Evolutionary conservation across 257 asterid species (phyloP).

Genomic region (Ocimum tenuiflorum): DNA sequence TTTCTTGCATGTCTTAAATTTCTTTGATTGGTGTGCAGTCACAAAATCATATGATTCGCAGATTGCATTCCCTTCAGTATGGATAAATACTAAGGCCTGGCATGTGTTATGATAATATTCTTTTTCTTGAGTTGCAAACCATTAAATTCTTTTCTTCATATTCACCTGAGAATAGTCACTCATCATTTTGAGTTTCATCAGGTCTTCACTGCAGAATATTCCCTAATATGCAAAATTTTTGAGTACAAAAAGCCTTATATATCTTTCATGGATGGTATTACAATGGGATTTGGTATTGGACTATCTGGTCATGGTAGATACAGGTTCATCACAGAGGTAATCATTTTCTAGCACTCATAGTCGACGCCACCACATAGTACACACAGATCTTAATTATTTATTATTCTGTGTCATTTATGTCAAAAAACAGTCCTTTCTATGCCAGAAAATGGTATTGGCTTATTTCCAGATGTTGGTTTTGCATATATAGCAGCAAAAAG

Average conservation of each 20-base stretch:
- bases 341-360: constrained; percentile 14
- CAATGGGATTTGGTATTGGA: constrained; percentile 98
- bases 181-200: constrained; percentile 23
- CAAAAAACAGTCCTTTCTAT: constrained; percentile 94
- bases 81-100: constrained; percentile 4
- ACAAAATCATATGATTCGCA: not conserved
- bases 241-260: constrained; percentile 90
- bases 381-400: constrained; percentile 8
- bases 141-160: no score
- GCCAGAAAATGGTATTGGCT: constrained; percentile 97
- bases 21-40: constrained; percentile 1
- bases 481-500: constrained; percentile 86
- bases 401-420: constrained; percentile 7
- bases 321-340: constrained; percentile 85
- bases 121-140: constrained; percentile 7
- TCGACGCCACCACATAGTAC: not conserved
- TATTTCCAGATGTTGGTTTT: constrained; percentile 97
- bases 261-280: constrained; percentile 92
- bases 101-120: not conserved
- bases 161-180: constrained; percentile 6
- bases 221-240: constrained; percentile 79
- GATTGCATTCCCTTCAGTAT: not conserved
- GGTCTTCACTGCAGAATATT: constrained; percentile 91
- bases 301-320: constrained; percentile 91
- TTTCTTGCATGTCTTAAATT: not conserved